Evolutionary conservation across 352 stramenopile species (phyloP), one percentile per base, ranked within the genome.

Genomic region (Halophytophthora polymorphica): DNA sequence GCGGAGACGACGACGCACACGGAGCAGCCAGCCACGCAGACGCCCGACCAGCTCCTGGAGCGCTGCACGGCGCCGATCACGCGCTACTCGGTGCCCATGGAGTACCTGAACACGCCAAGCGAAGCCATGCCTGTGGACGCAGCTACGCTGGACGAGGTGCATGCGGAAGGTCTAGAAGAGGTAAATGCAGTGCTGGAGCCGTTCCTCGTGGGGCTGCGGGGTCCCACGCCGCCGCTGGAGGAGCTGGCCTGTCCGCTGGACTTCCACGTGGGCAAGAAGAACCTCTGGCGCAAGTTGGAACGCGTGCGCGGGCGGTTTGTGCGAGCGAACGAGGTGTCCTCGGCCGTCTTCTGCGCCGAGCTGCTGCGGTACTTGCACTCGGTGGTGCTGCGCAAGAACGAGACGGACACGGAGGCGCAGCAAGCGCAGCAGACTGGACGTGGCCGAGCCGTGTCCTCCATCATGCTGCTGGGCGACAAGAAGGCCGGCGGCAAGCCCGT

Each of bases 341-440:
- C 77, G 2, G 59, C 75, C 1, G 50, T 90, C 15, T 90, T 90
- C 54, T 90, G 80, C 47, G 64, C 64, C 6, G 75, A 87, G 45
- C 38, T 90, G 22, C 47, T 87, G 15, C 70, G 70, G 38, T 90
- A 88, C 50, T 48, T 90, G 19, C 80, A 90, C 49, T 67, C 72
- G 14, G 74, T 90, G 23, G 75, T 90, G 6, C 58, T 90, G 29
- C 52, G 61, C 31, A 90, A 90, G 57, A 88, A 70, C 36, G 70
- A 84, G 56, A 73, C 53, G 6, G 77, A 90, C 52, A 79, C 71
- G 12, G 72, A 82, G 41, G 66, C 53, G 15, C 66, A 86, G 31
- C 65, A 82, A 29, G 60, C 81, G 43, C 61, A 70, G 11, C 62
- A 80, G 52, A 61, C 71, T 22, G 38, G 66, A 8, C 46, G 78